These are phyloP conservation scores for Staphylotrichum longicolle DNA, from an alignment of 495 filamentous ascomycete species.

Conservation along the genomic window DNA sequence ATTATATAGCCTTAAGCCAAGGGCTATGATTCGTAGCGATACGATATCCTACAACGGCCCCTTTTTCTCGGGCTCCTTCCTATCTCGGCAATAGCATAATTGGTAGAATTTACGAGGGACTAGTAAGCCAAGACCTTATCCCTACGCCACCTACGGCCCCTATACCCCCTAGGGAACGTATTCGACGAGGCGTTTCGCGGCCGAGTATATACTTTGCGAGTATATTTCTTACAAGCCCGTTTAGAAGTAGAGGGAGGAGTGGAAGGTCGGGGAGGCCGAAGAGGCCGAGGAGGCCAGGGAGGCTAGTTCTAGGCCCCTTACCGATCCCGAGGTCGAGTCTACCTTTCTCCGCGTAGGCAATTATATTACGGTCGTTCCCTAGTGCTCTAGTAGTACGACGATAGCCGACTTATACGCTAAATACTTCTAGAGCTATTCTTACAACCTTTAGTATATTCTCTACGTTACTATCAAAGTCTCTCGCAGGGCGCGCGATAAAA, in stretches of 20 bases:
- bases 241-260: constrained; percentile 17
- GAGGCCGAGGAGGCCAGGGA: constrained; percentile 6
- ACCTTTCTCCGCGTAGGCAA: constrained; percentile 22
- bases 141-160: constrained; percentile 10
- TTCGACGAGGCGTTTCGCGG: too few relatives aligned
- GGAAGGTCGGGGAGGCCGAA: constrained; percentile 7
- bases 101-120: constrained; percentile 22
- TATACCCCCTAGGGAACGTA: neutral
- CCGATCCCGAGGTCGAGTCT: constrained; percentile 20
- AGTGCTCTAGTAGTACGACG: constrained; percentile 18
- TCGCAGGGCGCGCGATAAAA: constrained; percentile 11
- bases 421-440: constrained; percentile 19
- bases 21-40: constrained; percentile 13
- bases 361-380: constrained; percentile 27
- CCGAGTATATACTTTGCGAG: neutral
- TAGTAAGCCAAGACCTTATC: constrained; percentile 16
- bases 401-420: constrained; percentile 21
- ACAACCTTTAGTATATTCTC: constrained; percentile 22
- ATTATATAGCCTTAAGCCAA: constrained; percentile 7
- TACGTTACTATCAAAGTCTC: constrained; percentile 15
- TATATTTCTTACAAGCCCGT: constrained; percentile 12
- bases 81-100: constrained; percentile 20
- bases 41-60: constrained; percentile 14
- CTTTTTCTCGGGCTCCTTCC: constrained; percentile 19
- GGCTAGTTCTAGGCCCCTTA: constrained; percentile 18